Evolutionary conservation across 257 asterid species (phyloP).

Genomic region (Ilex asprella): DNA sequence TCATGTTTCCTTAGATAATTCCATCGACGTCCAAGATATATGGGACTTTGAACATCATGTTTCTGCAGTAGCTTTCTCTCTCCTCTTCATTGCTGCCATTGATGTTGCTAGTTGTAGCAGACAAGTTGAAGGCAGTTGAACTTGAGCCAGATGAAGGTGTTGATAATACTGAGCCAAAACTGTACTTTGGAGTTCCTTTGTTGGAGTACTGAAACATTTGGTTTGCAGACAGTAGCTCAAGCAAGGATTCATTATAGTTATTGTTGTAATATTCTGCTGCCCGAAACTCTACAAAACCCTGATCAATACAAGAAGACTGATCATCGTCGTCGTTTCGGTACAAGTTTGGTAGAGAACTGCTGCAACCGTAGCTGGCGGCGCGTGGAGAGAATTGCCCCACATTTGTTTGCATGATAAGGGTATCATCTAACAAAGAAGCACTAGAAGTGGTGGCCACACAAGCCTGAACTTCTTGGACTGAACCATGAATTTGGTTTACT

Average conservation of each 20-base stretch:
- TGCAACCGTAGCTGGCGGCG: no score
- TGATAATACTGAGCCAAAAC: slow-evolving; percentile 30
- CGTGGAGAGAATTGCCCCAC: no score
- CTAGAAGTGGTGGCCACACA: no score
- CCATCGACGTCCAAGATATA: no score
- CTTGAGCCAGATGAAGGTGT: slow-evolving; percentile 31
- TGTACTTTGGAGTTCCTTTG: slow-evolving; percentile 17
- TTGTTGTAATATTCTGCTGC: not conserved
- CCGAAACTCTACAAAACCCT: no score
- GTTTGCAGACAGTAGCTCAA: not conserved
- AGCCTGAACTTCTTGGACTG: no score
- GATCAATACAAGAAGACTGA: no score
- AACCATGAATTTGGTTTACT: not conserved
- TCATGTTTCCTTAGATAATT: no score
- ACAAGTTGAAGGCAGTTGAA: slow-evolving; percentile 10
- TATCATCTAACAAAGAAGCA: no score
- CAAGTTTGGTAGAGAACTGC: no score
- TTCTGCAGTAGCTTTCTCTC: slow-evolving; percentile 33
- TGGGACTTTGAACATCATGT: not conserved
- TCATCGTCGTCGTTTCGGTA: no score
- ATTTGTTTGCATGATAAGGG: no score
- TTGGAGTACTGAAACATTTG: not conserved
- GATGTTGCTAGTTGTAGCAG: slow-evolving; percentile 6
- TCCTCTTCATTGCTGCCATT: slow-evolving; percentile 36
- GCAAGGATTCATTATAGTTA: not conserved